Percentiles rank a stretch among this genome's conserved stretches.
phyloP scores from a whole-genome alignment of 306 rosid genomes.

The Lablab purpureus region DNA sequence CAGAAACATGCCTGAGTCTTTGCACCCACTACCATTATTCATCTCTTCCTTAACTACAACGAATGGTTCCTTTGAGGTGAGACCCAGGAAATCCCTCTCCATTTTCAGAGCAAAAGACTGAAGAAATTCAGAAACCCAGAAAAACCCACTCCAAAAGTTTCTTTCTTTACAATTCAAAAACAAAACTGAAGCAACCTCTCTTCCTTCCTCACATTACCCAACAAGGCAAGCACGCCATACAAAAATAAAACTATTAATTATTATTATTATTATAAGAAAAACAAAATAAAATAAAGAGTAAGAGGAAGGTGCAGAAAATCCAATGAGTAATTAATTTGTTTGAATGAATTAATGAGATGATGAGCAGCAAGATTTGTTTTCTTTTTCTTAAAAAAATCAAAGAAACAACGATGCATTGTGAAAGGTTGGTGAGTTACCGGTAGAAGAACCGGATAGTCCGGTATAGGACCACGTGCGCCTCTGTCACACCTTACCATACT shows the following conservation, averaged over 20 bases:
- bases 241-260: neutral
- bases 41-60: slow-evolving; percentile 60
- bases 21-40: slow-evolving; percentile 52
- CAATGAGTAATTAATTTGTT: neutral
- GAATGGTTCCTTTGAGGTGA: slow-evolving; percentile 59
- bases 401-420: neutral
- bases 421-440: slow-evolving; percentile 48
- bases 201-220: slow-evolving; percentile 21
- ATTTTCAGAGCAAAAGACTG: slow-evolving; percentile 47
- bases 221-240: slow-evolving; percentile 4
- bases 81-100: slow-evolving; percentile 93
- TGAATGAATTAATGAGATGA: slow-evolving; percentile 41
- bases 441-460: slow-evolving; percentile 50
- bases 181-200: slow-evolving; percentile 26
- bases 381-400: neutral
- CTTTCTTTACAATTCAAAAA: slow-evolving; percentile 9
- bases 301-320: neutral
- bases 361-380: slow-evolving; percentile 40
- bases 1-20: slow-evolving; percentile 57
- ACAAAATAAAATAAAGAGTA: neutral
- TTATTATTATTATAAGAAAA: neutral
- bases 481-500: slow-evolving; percentile 2
- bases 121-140: slow-evolving; percentile 11
- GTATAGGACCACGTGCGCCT: slow-evolving; percentile 67
- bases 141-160: slow-evolving; percentile 32